Evolutionary conservation across 306 rosid species (phyloP), one percentile per base, ranked within the genome.

Genomic region (Cicer bijugum): DNA sequence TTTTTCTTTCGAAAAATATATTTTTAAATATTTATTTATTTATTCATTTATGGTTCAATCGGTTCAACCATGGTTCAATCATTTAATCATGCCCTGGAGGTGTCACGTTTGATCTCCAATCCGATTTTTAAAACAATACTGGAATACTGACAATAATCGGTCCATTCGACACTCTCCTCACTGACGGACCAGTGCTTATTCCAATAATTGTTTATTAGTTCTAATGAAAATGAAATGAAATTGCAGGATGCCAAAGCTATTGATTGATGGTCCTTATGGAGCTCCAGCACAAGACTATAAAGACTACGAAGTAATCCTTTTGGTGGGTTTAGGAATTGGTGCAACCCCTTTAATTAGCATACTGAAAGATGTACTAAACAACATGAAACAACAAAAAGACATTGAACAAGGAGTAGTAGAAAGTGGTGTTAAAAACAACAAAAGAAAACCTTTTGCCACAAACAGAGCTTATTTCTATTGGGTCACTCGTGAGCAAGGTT

Each of bases 271-370:
- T 4, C 93, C 98, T 0, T 90, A 93, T 1, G 98, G 98, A 77
- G 98, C 98, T 6, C 96, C 97, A 64, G 93, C 98, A 45, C 98
- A 93, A 71, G 97, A 93, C 80, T 93, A 93, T 83, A 93, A 90
- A 69, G 56, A 87, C 50, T 93, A 93, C 40, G 98, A 90, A 53
- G 91, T 93, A 2, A 84, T 93, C 67, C 93, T 93, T 65, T 88
- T 93, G 0, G 98, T 87, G 8, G 97, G 98, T 0, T 87, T 93
- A 16, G 98, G 98, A 64, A 90, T 90, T 20, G 97, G 98, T 0
- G 97, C 98, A 23, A 93, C 98, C 9, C 96, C 98, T 0, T 68
- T 90, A 71, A 91, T 90, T 1, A 93, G 98, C 79, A 91, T 93
- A 12, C 83, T 93, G 15, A 88, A 93, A 59, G 97, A 93, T 14